Conservation (phyloP, 345 rosid genomes). For the Raphanus sativus region DNA sequence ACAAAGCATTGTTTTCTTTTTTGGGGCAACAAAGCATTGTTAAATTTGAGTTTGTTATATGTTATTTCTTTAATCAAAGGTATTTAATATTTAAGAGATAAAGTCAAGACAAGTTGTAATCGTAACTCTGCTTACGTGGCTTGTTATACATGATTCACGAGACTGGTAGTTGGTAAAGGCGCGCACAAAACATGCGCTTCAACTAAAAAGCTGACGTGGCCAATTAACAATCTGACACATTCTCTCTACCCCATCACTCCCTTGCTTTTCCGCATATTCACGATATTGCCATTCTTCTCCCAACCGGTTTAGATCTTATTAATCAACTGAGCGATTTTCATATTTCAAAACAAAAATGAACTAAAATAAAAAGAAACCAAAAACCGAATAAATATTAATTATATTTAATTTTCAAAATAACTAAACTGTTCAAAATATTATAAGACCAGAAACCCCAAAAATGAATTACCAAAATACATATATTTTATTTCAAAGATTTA, state of each 20-base stretch:
- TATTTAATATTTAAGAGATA: neutral
- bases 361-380: too few species aligned
- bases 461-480: too few species aligned
- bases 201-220: conserved; percentile 33
- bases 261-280: neutral
- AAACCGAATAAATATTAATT: too few species aligned
- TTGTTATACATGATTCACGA: neutral
- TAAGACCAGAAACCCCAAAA: too few species aligned
- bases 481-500: too few species aligned
- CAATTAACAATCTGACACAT: conserved; percentile 20
- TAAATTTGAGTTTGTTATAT: neutral
- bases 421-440: too few species aligned
- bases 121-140: conserved; percentile 30
- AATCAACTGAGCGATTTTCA: too few species aligned
- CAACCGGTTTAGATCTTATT: neutral
- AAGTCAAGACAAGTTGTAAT: conserved; percentile 16
- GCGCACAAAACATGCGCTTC: neutral
- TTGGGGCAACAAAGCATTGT: too few species aligned
- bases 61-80: neutral
- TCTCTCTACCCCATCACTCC: neutral
- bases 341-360: too few species aligned
- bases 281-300: conserved; percentile 16
- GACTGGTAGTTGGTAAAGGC: neutral
- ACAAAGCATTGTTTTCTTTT: too few species aligned
- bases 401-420: too few species aligned